phyloP scores from a whole-genome alignment of 495 filamentous ascomycete genomes.

The Penicillium nucicola region DNA sequence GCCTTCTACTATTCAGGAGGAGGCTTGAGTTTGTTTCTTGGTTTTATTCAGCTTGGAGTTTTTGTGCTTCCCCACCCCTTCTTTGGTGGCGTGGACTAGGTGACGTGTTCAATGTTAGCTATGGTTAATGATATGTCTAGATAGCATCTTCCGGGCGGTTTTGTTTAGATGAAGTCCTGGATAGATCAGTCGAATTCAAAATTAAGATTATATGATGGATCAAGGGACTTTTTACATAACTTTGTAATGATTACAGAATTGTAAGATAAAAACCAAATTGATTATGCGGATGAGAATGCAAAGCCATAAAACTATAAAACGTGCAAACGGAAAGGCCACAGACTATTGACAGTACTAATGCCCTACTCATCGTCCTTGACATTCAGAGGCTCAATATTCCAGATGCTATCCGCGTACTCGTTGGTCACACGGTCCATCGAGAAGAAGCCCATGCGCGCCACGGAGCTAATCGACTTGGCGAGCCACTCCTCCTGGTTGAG shows the following conservation, averaged over 20 bases:
- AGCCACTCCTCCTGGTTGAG: constrained; percentile 88
- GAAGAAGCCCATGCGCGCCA: constrained; percentile 96
- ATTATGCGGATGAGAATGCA: background rate
- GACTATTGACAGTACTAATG: too few species aligned
- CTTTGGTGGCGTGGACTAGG: constrained; percentile 4
- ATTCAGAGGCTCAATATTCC: constrained; percentile 82
- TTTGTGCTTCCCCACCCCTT: too few species aligned
- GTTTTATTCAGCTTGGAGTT: background rate
- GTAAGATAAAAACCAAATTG: background rate
- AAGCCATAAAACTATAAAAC: background rate
- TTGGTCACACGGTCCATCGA: constrained; percentile 93
- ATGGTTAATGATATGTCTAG: background rate
- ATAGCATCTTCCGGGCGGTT: background rate
- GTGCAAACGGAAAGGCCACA: background rate
- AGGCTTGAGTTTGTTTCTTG: background rate
- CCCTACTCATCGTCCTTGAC: constrained; percentile 22
- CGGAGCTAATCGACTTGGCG: constrained; percentile 80
- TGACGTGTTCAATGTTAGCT: background rate
- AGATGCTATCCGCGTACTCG: constrained; percentile 96
- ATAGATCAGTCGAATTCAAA: background rate
- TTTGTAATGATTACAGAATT: background rate
- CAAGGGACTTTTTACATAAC: too few species aligned
- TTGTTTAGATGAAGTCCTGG: background rate
- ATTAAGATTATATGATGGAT: background rate
- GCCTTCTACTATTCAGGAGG: constrained; percentile 24